A percentile compares a stretch with the other conserved stretches of the same genome.
Evolutionary conservation across 495 filamentous ascomycete species (phyloP).

Genomic region (Podospora pseudoanserina): DNA sequence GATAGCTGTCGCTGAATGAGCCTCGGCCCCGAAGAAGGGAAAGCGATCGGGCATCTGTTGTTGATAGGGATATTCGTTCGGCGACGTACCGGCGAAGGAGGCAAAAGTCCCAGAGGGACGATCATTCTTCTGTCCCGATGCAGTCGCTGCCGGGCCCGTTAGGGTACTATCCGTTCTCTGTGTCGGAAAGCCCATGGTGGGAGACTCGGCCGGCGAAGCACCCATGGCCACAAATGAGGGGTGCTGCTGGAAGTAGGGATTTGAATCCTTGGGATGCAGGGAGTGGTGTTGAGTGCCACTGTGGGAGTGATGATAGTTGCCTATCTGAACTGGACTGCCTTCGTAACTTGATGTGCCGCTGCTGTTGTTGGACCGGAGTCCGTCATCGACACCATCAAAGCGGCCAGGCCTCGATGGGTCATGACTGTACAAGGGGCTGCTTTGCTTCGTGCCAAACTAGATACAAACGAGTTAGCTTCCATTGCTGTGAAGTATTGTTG

Average conservation of each 20-base stretch:
- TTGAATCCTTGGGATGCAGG: constrained; percentile 31
- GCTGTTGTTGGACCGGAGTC: constrained; percentile 24
- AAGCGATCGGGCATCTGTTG: constrained; percentile 38
- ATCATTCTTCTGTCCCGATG: constrained; percentile 21
- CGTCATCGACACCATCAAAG: constrained; percentile 36
- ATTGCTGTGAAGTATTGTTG: background rate
- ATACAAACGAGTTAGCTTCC: constrained; percentile 20
- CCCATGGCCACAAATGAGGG: constrained; percentile 24
- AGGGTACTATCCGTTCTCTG: constrained; percentile 22
- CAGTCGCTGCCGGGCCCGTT: constrained; percentile 4
- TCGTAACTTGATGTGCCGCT: constrained; percentile 31
- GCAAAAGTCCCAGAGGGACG: constrained; percentile 28
- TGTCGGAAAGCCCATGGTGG: constrained; percentile 21
- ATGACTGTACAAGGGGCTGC: constrained; percentile 36
- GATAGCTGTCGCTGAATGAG: constrained; percentile 42
- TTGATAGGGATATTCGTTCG: constrained; percentile 38
- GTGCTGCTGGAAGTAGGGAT: constrained; percentile 34
- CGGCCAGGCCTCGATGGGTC: constrained; percentile 29
- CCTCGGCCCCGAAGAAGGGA: constrained; percentile 36
- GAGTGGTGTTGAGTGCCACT: constrained; percentile 40
- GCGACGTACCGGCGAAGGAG: constrained; percentile 40
- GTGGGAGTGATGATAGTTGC: constrained; percentile 31
- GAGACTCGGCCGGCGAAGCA: constrained; percentile 34
- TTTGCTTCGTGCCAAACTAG: constrained; percentile 47
- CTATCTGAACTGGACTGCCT: constrained; percentile 36